Base-by-base conservation (phyloP, 2,329 filamentous ascomycete species). In the Arthrobotrys sphaeroides region DNA sequence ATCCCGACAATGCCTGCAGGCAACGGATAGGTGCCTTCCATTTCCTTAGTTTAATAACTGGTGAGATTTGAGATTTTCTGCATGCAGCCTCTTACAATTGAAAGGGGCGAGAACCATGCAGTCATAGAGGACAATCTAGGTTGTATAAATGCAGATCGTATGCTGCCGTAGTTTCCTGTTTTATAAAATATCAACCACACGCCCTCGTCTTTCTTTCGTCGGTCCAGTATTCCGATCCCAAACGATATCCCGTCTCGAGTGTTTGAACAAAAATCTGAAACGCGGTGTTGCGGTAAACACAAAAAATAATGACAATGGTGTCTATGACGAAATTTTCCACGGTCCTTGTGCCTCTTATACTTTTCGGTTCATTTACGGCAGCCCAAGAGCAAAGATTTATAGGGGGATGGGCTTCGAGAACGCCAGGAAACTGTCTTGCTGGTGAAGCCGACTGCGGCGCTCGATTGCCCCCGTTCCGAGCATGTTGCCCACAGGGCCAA, bases 401-500 rank as follows among this genome's bases (percentile, higher is more conserved):
- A 6, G 68, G 68, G 18, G 68, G 68, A 16, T 73, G 60, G 68
- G 68, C 68, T 1, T 24, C 38, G 7, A 65, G 68, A 45, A 51
- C 22, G n/a, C 16, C 26, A 16, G 24, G 13, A 7, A 55, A 33
- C 1, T 73, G 68, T 42, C 45, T 38, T 13, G 22, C 42, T n/a
- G 42, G 20, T 7, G 59, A 73, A 45, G 20, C 13, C 3, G 51
- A 60, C 13, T 73, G 68, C 16, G 68, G 68, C 1, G 5, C 43
- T 9, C 51, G 60, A 59, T 12, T 24, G 5, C 20, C 18, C 10
- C 49, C 40, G n/a, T 73, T 66, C 33, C n/a, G 18, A 16, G 51
- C 60, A n/a, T 73, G 68, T 26, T 73, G 68, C 28, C 60, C 68
- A 6, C 49, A 59, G n/a, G 60, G 60, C 7, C 53, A 57, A 33